Evolutionary conservation across 192 early-diverging fungal species (phyloP), one percentile per base, ranked within the genome.

Genomic region (Coemansia interrupta): DNA sequence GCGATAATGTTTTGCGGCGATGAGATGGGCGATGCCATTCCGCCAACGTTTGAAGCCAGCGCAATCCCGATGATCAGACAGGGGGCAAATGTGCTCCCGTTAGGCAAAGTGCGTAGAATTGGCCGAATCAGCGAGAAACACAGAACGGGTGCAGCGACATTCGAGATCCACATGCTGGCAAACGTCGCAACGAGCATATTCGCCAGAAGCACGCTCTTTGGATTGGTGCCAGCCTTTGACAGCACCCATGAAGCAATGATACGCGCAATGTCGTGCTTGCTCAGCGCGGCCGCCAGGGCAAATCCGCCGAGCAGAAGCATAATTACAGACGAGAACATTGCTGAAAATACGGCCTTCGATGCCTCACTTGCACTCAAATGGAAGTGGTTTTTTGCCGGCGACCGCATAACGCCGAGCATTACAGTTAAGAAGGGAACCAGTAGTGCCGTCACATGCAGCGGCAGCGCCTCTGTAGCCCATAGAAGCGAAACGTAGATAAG

Each of bases 1-100:
- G 95, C 92, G 58, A 98, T 90, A 54, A 93, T 92, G 79, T 98
- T 98, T 64, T 98, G 95, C n/a, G 95, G 95, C 14, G 91, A 93
- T 15, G 92, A 87, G 60, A 98, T 98, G 12, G 95, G 95, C 17
- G 91, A 92, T 3, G 95, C 90, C 95, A 98, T 98, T 24, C 95
- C 95, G 47, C 95, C 95, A 18, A 98, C 83, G 47, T 98, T 98
- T 14, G 93, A 89, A 1, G 95, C 95, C 63, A 98, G 71, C 5
- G 95, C 95, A 70, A 98, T 98, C n/a, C 95, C 95, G 41, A 98
- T 80, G 39, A 98, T 90, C 26, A 98, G 84, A 56, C 89, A 90
- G 18, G 85, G 88, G 17, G 83, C 91, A 78, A 95, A 98, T 0
- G 86, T 66, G 17, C 85, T 89, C 58, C 82, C 74, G n/a, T 72